Evolutionary conservation across 768 basidiomycete species (phyloP).

Genomic region (Agaricus bisporus): DNA sequence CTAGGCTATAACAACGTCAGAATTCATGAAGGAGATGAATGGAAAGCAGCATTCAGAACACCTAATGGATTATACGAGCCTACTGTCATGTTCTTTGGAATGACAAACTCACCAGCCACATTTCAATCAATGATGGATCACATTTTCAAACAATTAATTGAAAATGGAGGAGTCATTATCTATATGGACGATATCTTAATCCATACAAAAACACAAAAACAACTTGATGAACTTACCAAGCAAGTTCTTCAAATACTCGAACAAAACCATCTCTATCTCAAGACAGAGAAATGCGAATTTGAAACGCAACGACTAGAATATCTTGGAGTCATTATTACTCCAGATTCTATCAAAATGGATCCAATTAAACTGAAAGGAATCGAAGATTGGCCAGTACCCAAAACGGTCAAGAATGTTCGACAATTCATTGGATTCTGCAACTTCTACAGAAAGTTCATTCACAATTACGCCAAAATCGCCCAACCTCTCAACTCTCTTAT

Average conservation of each 20-base stretch:
- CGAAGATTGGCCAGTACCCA: conserved; percentile 29
- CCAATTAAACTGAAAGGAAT: conserved; percentile 31
- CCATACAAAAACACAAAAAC: conserved; percentile 12
- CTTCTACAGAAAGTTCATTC: conserved; percentile 38
- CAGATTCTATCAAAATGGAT: conserved; percentile 23
- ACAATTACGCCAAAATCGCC: conserved; percentile 20
- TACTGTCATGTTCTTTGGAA: conserved; percentile 16
- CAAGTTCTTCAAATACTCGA: not conserved
- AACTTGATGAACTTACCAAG: not conserved
- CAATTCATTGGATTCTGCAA: conserved; percentile 39
- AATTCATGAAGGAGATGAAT: conserved; percentile 4
- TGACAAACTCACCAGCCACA: conserved; percentile 12
- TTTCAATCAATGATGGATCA: conserved; percentile 15
- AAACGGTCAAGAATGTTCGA: conserved; percentile 25
- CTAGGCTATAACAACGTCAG: conserved; percentile 4
- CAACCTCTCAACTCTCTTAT: not conserved
- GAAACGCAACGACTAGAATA: not conserved
- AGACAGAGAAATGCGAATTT: conserved; percentile 9
- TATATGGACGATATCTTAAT: conserved; percentile 39
- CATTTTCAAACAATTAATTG: conserved; percentile 15
- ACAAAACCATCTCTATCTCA: not conserved
- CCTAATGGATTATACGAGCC: conserved; percentile 14
- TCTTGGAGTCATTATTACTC: conserved; percentile 2
- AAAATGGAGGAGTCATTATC: conserved; percentile 15
- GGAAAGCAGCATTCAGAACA: conserved; percentile 7